Percentiles rank a stretch among this genome's conserved stretches.
These are phyloP conservation scores for Xerocomus brunneocitrinus DNA, from an alignment of 768 basidiomycete species.

Conservation along the genomic window DNA sequence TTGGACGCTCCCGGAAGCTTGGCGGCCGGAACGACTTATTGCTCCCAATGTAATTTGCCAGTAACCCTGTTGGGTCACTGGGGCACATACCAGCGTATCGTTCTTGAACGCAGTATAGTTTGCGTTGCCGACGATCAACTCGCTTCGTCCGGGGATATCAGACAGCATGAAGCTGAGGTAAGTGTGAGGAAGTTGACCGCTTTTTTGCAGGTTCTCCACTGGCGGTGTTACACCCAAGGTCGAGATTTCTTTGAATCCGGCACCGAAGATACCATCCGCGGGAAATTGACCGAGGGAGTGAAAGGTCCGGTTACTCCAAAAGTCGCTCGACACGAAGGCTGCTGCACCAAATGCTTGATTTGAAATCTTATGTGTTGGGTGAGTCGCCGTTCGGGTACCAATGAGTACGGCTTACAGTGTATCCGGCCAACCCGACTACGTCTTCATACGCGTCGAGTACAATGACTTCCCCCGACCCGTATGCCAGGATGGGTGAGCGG, in stretches of 20 bases:
- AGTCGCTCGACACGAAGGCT: conserved; percentile 24
- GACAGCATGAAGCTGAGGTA: conserved; percentile 47
- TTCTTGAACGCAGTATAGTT: conserved; percentile 47
- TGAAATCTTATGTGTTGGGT: conserved; percentile 18
- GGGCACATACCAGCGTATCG: conserved; percentile 36
- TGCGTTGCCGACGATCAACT: conserved; percentile 26
- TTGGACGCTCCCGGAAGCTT: not conserved
- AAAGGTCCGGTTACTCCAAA: conserved; percentile 15
- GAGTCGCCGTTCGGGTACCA: not conserved
- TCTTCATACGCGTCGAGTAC: conserved; percentile 34
- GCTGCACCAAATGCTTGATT: conserved; percentile 39
- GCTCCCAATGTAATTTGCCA: conserved; percentile 33
- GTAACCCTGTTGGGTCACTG: conserved; percentile 27
- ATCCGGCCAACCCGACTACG: conserved; percentile 32
- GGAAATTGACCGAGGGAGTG: not conserved
- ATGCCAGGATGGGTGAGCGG: conserved; percentile 27
- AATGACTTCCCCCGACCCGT: conserved; percentile 35
- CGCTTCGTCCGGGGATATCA: conserved; percentile 12
- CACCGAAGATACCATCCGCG: conserved; percentile 38
- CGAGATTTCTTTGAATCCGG: conserved; percentile 38
- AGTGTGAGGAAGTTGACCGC: conserved; percentile 11
- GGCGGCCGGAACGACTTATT: conserved; percentile 1
- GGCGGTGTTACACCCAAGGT: conserved; percentile 28
- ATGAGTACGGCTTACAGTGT: conserved; percentile 20
- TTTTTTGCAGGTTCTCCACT: conserved; percentile 39